These are phyloP conservation scores for Penicillium steckii DNA, from an alignment of 495 filamentous ascomycete species.

Conservation along the genomic window DNA sequence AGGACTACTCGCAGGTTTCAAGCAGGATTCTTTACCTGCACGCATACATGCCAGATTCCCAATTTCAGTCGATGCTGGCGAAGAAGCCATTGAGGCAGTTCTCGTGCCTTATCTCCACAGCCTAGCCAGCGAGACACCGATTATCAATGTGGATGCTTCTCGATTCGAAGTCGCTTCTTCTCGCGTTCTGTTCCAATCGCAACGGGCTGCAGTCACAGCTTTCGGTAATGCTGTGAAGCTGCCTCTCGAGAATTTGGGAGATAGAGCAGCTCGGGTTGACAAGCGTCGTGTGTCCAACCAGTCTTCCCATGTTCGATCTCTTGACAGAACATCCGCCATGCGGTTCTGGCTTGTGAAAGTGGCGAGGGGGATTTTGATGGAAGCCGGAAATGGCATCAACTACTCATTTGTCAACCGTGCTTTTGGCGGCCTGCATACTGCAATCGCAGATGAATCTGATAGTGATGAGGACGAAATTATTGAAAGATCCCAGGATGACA, in stretches of 20 bases:
- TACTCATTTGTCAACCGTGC: conserved; percentile 60
- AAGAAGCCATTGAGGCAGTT: conserved; percentile 52
- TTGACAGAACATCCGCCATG: conserved; percentile 40
- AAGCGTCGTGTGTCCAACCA: conserved; percentile 19
- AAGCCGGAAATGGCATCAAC: conserved; percentile 55
- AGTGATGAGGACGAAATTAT: conserved; percentile 28
- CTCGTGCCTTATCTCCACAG: conserved; percentile 59
- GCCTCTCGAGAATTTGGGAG: conserved; percentile 48
- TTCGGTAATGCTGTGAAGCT: conserved; percentile 54
- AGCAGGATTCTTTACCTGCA: conserved; percentile 31
- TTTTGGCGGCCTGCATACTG: conserved; percentile 57
- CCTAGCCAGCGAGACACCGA: conserved; percentile 44
- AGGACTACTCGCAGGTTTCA: conserved; percentile 55
- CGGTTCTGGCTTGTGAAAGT: conserved; percentile 64
- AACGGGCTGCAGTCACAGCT: conserved; percentile 55
- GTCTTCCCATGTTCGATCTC: conserved; percentile 23
- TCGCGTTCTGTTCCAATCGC: conserved; percentile 50
- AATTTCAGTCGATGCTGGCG: conserved; percentile 45
- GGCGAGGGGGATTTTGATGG: conserved; percentile 60
- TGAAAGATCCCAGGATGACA: conserved; percentile 45
- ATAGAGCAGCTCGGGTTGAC: conserved; percentile 32
- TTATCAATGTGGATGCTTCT: conserved; percentile 59
- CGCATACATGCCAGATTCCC: conserved; percentile 47
- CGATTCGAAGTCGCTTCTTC: conserved; percentile 56
- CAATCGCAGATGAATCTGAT: conserved; percentile 28